These are phyloP conservation scores for Entomortierella lignicola DNA, from an alignment of 192 early-diverging fungal genomes.

Conservation along the genomic window DNA sequence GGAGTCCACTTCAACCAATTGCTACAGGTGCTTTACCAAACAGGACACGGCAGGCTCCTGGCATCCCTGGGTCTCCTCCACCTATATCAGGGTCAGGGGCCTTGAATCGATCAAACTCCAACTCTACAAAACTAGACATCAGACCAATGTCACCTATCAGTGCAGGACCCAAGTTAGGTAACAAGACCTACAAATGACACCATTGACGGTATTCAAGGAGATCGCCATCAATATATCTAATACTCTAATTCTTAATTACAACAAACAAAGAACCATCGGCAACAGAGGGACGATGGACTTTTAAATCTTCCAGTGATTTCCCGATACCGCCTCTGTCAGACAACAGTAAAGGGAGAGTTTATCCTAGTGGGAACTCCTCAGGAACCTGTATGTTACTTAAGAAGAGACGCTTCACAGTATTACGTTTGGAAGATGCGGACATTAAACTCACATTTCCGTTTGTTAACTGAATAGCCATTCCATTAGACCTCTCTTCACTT, in stretches of 20 bases:
- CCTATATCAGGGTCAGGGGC: neutral
- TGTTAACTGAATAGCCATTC: neutral
- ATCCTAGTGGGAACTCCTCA: constrained; percentile 2
- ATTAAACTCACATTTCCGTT: neutral
- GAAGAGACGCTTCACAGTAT: neutral
- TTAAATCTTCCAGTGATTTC: neutral
- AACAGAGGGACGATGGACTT: neutral
- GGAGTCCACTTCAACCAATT: neutral
- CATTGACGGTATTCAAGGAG: neutral
- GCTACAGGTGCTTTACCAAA: neutral
- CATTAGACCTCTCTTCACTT: neutral
- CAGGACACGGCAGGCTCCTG: neutral
- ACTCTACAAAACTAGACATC: neutral
- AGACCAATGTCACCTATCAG: constrained; percentile 3
- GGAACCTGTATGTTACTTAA: neutral
- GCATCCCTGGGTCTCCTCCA: neutral
- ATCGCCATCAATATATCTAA: neutral
- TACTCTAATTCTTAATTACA: neutral
- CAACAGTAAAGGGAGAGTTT: neutral
- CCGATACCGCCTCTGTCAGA: neutral
- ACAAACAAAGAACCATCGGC: neutral
- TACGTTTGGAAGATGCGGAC: no score
- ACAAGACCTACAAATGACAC: neutral
- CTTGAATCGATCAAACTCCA: neutral
- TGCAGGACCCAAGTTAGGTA: neutral